Conservation (phyloP, 129 eudicot genomes). For the Flaveria brownii region DNA sequence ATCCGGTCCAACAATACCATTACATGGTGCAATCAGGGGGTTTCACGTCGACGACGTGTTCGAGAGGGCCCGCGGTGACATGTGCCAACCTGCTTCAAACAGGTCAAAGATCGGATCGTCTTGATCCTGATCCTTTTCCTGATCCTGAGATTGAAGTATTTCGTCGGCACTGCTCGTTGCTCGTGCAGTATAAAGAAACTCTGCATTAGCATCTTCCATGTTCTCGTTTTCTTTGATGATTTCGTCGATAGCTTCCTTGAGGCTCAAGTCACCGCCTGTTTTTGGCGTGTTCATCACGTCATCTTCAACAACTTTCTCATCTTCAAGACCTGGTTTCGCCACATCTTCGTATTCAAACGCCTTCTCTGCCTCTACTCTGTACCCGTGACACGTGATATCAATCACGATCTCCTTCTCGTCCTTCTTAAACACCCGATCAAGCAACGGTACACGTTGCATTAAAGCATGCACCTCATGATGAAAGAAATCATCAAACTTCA, state of each 20-base stretch:
- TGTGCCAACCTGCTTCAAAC: constrained; percentile 52
- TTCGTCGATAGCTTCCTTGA: constrained; percentile 12
- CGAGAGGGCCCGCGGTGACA: constrained; percentile 35
- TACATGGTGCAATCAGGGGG: neutral
- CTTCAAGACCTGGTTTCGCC: neutral
- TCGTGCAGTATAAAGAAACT: constrained; percentile 21
- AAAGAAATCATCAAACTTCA: constrained; percentile 40
- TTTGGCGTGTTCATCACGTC: neutral
- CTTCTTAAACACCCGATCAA: constrained; percentile 47
- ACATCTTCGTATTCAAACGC: constrained; percentile 16
- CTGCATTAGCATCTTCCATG: constrained; percentile 27
- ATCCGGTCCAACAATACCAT: neutral
- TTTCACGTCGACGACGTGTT: constrained; percentile 8
- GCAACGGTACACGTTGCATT: constrained; percentile 43
- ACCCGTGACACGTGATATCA: constrained; percentile 45
- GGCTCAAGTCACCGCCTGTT: constrained; percentile 6
- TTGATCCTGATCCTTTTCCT: constrained; percentile 9
- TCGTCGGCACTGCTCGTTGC: constrained; percentile 17
- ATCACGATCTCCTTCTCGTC: constrained; percentile 55
- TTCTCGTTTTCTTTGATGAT: constrained; percentile 19
- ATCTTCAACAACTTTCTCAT: constrained; percentile 7
- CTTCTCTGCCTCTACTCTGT: constrained; percentile 23
- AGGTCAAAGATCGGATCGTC: constrained; percentile 46
- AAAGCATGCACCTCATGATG: constrained; percentile 34
- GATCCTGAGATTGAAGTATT: constrained; percentile 27